Conservation (phyloP, 768 basidiomycete species). For the Glaciozyma martinii region DNA sequence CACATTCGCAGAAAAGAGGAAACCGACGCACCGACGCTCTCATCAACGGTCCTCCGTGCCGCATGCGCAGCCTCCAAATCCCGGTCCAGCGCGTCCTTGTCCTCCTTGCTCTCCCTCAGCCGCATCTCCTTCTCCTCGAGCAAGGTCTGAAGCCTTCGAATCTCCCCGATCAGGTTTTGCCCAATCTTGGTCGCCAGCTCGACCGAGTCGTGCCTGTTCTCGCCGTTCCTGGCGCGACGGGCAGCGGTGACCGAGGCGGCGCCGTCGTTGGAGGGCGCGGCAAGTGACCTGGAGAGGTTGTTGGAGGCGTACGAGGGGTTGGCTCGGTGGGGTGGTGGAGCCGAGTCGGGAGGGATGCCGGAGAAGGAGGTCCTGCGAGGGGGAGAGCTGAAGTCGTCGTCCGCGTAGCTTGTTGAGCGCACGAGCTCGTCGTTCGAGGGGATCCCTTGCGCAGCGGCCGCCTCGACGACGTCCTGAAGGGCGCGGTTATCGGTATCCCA, state of each 20-base stretch:
- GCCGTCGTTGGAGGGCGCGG: not conserved
- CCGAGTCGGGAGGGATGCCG: not conserved
- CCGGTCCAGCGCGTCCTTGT: constrained; percentile 78
- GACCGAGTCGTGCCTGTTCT: constrained; percentile 76
- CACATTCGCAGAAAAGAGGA: no score
- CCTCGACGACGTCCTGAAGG: constrained; percentile 59
- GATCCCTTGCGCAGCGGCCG: constrained; percentile 46
- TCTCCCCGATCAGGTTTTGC: constrained; percentile 80
- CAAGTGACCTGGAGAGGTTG: constrained; percentile 2
- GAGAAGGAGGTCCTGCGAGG: not conserved
- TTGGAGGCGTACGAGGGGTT: constrained; percentile 6
- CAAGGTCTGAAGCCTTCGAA: constrained; percentile 79
- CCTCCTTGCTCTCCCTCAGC: constrained; percentile 81
- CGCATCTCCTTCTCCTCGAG: constrained; percentile 87
- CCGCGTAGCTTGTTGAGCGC: not conserved
- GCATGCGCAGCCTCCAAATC: constrained; percentile 62
- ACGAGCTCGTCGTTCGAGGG: not conserved
- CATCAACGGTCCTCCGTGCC: constrained; percentile 70
- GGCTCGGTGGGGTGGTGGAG: not conserved
- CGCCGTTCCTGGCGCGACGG: constrained; percentile 81
- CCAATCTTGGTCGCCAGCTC: constrained; percentile 99
- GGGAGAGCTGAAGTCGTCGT: not conserved
- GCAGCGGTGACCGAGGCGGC: constrained; percentile 38
- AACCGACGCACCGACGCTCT: constrained; percentile 56
- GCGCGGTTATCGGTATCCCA: constrained; percentile 77